Percentiles rank a stretch among this genome's conserved stretches.
These are phyloP conservation scores for Lentinus brumalis DNA, from an alignment of 768 basidiomycete genomes.

Conservation along the genomic window DNA sequence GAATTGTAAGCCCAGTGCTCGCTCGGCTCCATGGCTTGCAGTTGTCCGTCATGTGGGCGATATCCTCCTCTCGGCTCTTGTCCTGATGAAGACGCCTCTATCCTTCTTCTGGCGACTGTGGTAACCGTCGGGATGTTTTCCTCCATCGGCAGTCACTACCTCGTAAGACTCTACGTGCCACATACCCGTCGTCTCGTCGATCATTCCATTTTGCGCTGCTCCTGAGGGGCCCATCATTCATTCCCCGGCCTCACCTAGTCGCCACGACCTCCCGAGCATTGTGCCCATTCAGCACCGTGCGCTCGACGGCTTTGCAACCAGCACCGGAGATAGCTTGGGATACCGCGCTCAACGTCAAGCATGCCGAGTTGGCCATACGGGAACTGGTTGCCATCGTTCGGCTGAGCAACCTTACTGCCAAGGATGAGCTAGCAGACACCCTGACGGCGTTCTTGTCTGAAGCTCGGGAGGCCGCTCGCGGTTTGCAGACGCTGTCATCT, in stretches of 20 bases:
- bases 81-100: neutral
- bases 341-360: slow-evolving; percentile 67
- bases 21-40: no score
- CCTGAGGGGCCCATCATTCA: no score
- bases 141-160: no score
- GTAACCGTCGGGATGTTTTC: no score
- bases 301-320: slow-evolving; percentile 60
- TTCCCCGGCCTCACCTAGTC: no score
- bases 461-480: slow-evolving; percentile 58
- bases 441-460: slow-evolving; percentile 58
- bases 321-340: slow-evolving; percentile 57
- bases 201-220: no score
- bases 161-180: no score
- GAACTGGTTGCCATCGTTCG: slow-evolving; percentile 66
- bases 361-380: slow-evolving; percentile 72
- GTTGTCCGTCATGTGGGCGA: neutral
- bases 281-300: slow-evolving; percentile 58
- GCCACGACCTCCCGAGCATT: slow-evolving; percentile 25
- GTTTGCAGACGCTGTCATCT: slow-evolving; percentile 61
- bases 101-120: neutral
- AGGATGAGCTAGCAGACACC: slow-evolving; percentile 51
- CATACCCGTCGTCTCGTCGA: no score
- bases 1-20: no score
- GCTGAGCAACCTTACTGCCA: slow-evolving; percentile 62
- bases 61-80: neutral